A percentile compares a stretch with the other conserved stretches of the same genome.
phyloP scores from a whole-genome alignment of 257 asterid genomes.

The Plantago ovata region DNA sequence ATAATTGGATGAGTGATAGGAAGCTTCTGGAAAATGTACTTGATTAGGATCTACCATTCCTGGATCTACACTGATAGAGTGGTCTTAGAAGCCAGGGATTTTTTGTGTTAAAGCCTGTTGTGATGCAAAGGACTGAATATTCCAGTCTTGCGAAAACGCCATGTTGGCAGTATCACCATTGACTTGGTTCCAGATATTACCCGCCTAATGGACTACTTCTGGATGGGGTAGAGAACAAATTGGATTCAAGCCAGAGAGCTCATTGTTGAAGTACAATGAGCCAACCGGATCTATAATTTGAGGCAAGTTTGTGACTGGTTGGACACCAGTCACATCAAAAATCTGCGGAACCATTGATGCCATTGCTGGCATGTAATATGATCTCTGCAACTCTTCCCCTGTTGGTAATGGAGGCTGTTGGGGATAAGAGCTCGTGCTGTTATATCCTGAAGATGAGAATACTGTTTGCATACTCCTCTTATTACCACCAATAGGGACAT shows the following conservation, averaged over 20 bases:
- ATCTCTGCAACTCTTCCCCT: conserved; percentile 5
- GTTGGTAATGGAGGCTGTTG: conserved; percentile 8
- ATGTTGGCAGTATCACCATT: conserved; percentile 6
- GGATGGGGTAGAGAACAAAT: conserved; percentile 23
- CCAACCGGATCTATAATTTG: conserved; percentile 6
- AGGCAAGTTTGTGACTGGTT: conserved; percentile 16
- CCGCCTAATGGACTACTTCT: conserved; percentile 8
- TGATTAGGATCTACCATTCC: conserved; percentile 9
- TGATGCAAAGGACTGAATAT: conserved; percentile 20
- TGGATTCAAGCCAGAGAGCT: conserved; percentile 23
- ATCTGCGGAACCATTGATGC: conserved; percentile 19
- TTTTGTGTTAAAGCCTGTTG: conserved; percentile 20
- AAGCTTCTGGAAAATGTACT: conserved; percentile 13
- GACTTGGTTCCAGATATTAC: conserved; percentile 11
- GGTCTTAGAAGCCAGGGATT: conserved; percentile 2
- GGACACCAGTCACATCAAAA: conserved; percentile 17
- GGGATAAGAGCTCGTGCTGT: conserved; percentile 10
- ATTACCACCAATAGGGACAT: conserved; percentile 33
- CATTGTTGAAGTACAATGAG: conserved; percentile 18
- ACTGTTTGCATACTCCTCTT: conserved; percentile 19
- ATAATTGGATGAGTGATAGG: conserved; percentile 10
- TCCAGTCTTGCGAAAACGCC: conserved; percentile 17
- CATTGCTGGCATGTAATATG: background rate
- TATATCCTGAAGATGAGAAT: too few relatives aligned
- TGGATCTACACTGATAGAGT: background rate